Percentiles rank a stretch among this genome's conserved stretches.
Conservation (phyloP, 176 grass and related monocot species). For the Saccharum spontaneum region DNA sequence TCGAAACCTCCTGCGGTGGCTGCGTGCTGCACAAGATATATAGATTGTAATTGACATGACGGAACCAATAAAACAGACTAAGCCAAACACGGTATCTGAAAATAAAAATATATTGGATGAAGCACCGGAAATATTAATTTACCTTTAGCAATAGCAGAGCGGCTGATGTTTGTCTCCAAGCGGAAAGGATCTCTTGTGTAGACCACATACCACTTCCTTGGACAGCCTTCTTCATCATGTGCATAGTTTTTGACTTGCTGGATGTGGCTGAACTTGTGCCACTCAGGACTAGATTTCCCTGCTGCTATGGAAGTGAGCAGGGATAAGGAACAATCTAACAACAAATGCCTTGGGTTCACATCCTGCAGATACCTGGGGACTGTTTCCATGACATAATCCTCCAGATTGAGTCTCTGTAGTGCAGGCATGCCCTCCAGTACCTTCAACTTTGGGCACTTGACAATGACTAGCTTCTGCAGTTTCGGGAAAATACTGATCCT, state of each 20-base stretch:
- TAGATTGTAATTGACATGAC: no score
- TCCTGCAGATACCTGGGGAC: not conserved
- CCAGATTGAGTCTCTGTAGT: not conserved
- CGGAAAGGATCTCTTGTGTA: not conserved
- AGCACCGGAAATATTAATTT: no score
- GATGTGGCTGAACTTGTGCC: not conserved
- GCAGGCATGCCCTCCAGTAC: not conserved
- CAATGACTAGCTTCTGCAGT: not conserved
- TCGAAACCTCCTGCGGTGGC: no score
- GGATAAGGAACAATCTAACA: not conserved
- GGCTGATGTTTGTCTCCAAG: constrained; percentile 3
- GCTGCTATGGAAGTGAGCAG: not conserved
- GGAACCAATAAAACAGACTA: no score
- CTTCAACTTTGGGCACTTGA: not conserved
- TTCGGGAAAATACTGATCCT: not conserved
- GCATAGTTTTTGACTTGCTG: not conserved
- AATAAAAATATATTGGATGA: no score
- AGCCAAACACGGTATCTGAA: no score
- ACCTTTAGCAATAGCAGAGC: no score
- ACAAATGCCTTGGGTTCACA: not conserved
- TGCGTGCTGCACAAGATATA: no score
- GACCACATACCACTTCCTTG: not conserved
- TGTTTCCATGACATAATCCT: not conserved
- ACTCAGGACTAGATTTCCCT: not conserved
- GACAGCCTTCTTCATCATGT: not conserved